Conservation (phyloP, 495 filamentous ascomycete species). For the Aspergillus sclerotioniger region DNA sequence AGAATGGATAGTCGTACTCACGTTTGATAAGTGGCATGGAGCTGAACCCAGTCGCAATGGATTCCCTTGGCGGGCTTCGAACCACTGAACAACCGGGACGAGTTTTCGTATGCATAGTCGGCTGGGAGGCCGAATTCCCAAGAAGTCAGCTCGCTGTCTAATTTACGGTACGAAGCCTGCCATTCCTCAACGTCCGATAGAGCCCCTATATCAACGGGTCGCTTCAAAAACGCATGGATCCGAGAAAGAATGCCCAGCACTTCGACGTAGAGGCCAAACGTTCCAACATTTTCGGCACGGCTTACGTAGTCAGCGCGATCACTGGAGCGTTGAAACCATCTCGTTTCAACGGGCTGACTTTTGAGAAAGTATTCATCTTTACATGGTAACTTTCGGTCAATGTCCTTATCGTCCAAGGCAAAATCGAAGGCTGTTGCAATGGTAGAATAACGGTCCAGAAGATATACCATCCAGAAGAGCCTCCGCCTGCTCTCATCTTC, state of each 20-base stretch:
- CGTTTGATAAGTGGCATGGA: conserved; percentile 78
- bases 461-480: conserved; percentile 90
- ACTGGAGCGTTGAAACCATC: conserved; percentile 65
- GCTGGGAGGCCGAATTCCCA: conserved; percentile 82
- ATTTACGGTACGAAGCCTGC: conserved; percentile 80
- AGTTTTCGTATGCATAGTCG: conserved; percentile 71
- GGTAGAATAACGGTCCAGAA: conserved; percentile 84
- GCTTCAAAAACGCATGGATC: conserved; percentile 81
- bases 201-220: conserved; percentile 82
- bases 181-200: conserved; percentile 82
- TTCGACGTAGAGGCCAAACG: conserved; percentile 83
- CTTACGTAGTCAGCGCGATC: conserved; percentile 59
- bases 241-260: conserved; percentile 81
- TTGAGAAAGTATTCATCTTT: conserved; percentile 80
- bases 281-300: conserved; percentile 76
- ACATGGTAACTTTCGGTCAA: conserved; percentile 82
- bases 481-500: conserved; percentile 82
- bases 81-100: conserved; percentile 66
- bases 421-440: conserved; percentile 89
- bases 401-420: conserved; percentile 80
- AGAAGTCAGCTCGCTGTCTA: conserved; percentile 71
- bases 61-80: conserved; percentile 60
- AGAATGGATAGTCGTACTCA: conserved; percentile 33
- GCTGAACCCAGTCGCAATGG: conserved; percentile 83
- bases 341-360: conserved; percentile 78